phyloP scores from a whole-genome alignment of 1,284 basidiomycete genomes.

The Leccinum fallax region DNA sequence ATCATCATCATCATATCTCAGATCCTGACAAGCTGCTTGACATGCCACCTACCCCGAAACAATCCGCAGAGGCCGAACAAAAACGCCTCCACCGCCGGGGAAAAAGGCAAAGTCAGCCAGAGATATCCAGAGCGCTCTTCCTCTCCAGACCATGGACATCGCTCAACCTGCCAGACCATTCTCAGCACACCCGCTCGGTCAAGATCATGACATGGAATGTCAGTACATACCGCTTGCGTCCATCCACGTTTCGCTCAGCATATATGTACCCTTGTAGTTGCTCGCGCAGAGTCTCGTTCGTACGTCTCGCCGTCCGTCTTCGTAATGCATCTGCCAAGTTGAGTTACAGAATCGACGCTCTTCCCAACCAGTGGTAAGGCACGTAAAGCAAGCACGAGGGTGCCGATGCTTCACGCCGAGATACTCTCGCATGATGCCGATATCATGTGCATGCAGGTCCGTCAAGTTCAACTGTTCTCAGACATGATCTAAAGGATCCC shows the following conservation, averaged over 20 bases:
- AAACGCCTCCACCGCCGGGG: conserved; percentile 45
- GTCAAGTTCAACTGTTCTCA: conserved; percentile 11
- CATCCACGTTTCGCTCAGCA: conserved; percentile 13
- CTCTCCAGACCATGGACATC: conserved; percentile 56
- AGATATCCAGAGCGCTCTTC: conserved; percentile 31
- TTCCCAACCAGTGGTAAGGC: conserved; percentile 82
- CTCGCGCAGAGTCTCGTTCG: conserved; percentile 78
- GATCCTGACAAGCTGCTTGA: no score
- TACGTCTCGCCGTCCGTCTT: conserved; percentile 42
- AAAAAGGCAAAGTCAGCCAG: conserved; percentile 38
- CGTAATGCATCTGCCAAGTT: background rate
- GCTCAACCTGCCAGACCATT: conserved; percentile 17
- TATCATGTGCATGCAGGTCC: conserved; percentile 82
- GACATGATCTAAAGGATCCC: conserved; percentile 9
- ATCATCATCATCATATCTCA: conserved; percentile 18
- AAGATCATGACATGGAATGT: conserved; percentile 83
- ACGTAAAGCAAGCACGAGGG: conserved; percentile 71
- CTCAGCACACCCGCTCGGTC: conserved; percentile 31
- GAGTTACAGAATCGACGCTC: conserved; percentile 69
- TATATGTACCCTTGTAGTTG: conserved; percentile 45
- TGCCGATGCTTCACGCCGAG: conserved; percentile 76
- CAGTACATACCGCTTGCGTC: conserved; percentile 35
- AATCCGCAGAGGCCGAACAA: conserved; percentile 40
- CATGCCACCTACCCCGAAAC: no score
- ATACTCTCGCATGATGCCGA: conserved; percentile 68